Conservation (phyloP, 108 stramenopile genomes). For the Licmophora abbreviata region DNA sequence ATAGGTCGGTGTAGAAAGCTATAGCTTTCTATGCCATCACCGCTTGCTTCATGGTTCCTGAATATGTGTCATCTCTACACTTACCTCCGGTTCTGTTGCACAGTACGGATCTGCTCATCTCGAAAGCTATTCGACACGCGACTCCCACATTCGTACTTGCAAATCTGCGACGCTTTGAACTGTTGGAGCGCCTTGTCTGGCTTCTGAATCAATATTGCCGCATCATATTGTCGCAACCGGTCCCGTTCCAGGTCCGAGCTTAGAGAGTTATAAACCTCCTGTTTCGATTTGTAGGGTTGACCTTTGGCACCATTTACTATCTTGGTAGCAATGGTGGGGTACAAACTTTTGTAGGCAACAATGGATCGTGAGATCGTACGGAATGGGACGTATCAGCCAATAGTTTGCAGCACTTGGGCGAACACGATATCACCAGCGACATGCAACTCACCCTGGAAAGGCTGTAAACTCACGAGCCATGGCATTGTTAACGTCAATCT, state of each 20-base stretch:
- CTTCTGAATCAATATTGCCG: constrained; percentile 12
- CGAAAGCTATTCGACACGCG: constrained; percentile 11
- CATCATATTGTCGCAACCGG: constrained; percentile 19
- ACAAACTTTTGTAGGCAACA: background rate
- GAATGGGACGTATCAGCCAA: no score
- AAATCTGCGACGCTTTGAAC: constrained; percentile 27
- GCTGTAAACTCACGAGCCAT: constrained; percentile 26
- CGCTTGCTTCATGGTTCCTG: no score
- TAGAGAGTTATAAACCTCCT: constrained; percentile 15
- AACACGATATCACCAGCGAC: no score
- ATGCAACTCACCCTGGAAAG: constrained; percentile 21
- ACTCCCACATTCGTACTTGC: constrained; percentile 27
- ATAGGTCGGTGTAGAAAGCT: no score
- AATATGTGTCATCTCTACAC: no score
- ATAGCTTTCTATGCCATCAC: no score
- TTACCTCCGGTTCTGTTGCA: constrained; percentile 11
- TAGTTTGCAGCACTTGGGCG: no score
- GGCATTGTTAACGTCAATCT: constrained; percentile 28
- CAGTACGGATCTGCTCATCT: constrained; percentile 19
- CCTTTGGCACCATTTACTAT: constrained; percentile 22
- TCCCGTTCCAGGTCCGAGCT: constrained; percentile 16
- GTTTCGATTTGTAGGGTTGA: constrained; percentile 12
- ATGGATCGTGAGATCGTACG: no score
- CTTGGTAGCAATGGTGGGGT: constrained; percentile 27
- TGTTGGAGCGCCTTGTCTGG: constrained; percentile 11